These are phyloP conservation scores for Cyclostephanos tholiformis DNA, from an alignment of 108 stramenopile genomes.

Conservation along the genomic window DNA sequence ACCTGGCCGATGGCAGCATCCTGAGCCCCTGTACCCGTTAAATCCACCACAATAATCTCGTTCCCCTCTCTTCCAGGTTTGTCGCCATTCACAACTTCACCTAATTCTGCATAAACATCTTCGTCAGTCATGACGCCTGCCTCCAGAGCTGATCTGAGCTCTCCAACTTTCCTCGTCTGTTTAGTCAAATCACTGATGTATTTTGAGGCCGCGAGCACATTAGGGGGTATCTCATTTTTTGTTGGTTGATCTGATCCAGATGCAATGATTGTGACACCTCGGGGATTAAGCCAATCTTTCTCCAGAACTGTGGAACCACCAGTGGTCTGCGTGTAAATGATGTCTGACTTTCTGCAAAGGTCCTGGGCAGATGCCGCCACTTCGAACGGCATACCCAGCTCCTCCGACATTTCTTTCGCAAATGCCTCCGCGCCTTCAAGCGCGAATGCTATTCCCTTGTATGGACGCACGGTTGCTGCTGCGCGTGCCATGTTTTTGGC, in stretches of 20 bases:
- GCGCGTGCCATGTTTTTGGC: conserved; percentile 91
- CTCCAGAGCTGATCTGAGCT: conserved; percentile 80
- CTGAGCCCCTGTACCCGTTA: conserved; percentile 95
- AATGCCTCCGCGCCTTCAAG: conserved; percentile 79
- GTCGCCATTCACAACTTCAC: conserved; percentile 90
- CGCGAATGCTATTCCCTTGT: conserved; percentile 79
- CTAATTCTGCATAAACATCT: conserved; percentile 93
- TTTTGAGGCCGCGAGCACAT: conserved; percentile 78
- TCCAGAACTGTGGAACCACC: conserved; percentile 80
- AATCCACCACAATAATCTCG: conserved; percentile 94
- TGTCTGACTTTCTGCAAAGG: conserved; percentile 70
- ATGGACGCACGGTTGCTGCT: conserved; percentile 78
- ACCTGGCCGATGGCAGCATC: conserved; percentile 92
- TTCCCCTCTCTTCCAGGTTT: conserved; percentile 89
- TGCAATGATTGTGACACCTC: conserved; percentile 92
- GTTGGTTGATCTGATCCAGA: conserved; percentile 94
- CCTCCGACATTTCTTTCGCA: conserved; percentile 75
- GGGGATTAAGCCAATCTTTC: conserved; percentile 76
- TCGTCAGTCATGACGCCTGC: conserved; percentile 89
- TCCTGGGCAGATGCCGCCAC: conserved; percentile 79
- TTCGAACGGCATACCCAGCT: conserved; percentile 79
- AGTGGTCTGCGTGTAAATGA: conserved; percentile 92
- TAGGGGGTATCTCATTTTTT: conserved; percentile 91
- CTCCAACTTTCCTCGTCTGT: conserved; percentile 91
- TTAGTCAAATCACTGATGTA: conserved; percentile 88